Conservation (phyloP, 2,329 filamentous ascomycete genomes). For the Cadophora luteo-olivacea region DNA sequence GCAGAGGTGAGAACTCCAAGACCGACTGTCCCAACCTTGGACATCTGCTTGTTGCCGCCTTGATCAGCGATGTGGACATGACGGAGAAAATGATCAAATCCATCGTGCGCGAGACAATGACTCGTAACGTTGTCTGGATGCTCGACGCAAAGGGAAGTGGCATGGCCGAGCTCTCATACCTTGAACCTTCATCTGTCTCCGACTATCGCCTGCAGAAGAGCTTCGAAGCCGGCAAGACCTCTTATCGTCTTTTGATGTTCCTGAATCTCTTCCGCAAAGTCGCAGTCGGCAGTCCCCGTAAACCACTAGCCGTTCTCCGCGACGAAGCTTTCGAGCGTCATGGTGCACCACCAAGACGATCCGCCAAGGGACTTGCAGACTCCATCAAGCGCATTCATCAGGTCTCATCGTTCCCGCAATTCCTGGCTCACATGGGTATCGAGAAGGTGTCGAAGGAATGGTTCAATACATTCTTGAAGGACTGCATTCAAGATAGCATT, state of each 20-base stretch:
- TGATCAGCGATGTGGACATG: constrained; percentile 53
- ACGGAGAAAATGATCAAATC: constrained; percentile 48
- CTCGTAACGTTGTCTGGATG: constrained; percentile 59
- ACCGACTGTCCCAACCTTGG: constrained; percentile 54
- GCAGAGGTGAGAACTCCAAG: constrained; percentile 50
- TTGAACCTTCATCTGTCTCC: constrained; percentile 51
- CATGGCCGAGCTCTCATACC: constrained; percentile 53
- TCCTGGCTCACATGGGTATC: constrained; percentile 53
- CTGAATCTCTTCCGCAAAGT: constrained; percentile 55
- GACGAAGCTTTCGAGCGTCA: constrained; percentile 55
- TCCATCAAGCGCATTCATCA: constrained; percentile 52
- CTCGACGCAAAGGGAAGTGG: constrained; percentile 45
- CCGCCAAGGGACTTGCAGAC: constrained; percentile 49
- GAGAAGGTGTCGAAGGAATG: constrained; percentile 31
- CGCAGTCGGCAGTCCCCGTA: constrained; percentile 47
- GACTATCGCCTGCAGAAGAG: constrained; percentile 54
- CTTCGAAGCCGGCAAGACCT: constrained; percentile 53
- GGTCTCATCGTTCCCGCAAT: constrained; percentile 51
- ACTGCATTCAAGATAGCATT: constrained; percentile 46
- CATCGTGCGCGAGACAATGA: constrained; percentile 56
- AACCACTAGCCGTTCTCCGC: constrained; percentile 48
- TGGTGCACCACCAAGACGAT: constrained; percentile 52
- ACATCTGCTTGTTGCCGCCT: constrained; percentile 53
- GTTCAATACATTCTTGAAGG: constrained; percentile 47
- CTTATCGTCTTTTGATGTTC: constrained; percentile 60